These are phyloP conservation scores for Begonia loranthoides DNA, from an alignment of 306 rosid species.

Conservation along the genomic window DNA sequence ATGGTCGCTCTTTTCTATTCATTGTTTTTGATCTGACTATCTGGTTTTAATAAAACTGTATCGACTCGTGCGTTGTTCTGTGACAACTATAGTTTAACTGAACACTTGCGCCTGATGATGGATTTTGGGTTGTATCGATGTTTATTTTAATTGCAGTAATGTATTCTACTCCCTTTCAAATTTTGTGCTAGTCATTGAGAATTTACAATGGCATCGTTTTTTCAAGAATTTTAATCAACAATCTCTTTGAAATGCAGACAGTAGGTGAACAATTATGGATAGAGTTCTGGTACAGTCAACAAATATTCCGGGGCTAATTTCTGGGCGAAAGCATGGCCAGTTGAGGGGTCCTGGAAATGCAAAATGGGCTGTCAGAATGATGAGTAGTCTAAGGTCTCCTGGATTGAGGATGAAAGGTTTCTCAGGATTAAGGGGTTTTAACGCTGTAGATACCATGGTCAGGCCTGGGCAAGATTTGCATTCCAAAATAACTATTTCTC, in stretches of 20 bases:
- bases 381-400: conserved; percentile 28
- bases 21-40: too few species aligned
- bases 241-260: conserved; percentile 14
- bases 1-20: too few species aligned
- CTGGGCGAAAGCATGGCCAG: conserved; percentile 30
- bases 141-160: too few species aligned
- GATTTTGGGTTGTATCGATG: too few species aligned
- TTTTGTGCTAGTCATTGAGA: too few species aligned
- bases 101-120: too few species aligned
- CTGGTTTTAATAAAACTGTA: too few species aligned
- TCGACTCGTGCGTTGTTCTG: too few species aligned
- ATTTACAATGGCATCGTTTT: background rate
- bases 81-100: too few species aligned
- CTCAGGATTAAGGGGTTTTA: conserved; percentile 48
- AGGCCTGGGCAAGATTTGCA: conserved; percentile 42
- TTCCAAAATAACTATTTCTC: conserved; percentile 32
- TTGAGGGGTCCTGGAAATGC: conserved; percentile 42
- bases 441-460: conserved; percentile 40
- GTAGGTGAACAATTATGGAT: conserved; percentile 38
- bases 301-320: conserved; percentile 41
- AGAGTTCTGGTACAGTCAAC: conserved; percentile 63
- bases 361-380: conserved; percentile 36
- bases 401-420: conserved; percentile 38
- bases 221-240: conserved; percentile 7
- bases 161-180: too few species aligned